Percentiles rank a stretch among this genome's conserved stretches.
phyloP scores from a whole-genome alignment of 2,329 filamentous ascomycete species.

The Metarhizium humberi region DNA sequence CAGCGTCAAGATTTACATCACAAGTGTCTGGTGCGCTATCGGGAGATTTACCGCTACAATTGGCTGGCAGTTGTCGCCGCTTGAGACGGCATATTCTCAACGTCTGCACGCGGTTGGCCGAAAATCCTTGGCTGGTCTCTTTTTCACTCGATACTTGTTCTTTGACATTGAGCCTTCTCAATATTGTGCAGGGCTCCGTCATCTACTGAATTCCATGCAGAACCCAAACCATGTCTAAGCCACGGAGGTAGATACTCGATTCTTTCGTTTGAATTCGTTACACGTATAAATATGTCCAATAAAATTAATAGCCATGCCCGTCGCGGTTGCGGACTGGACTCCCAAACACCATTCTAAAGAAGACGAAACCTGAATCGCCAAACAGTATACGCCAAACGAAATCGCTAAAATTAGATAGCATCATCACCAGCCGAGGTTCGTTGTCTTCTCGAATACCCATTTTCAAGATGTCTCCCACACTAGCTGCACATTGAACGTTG shows the following conservation, averaged over 20 bases:
- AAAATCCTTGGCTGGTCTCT: no score
- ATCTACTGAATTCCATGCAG: no score
- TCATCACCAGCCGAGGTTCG: background rate
- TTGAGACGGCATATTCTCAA: no score
- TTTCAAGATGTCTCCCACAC: conserved; percentile 19
- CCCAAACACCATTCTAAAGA: background rate
- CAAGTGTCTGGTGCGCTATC: no score
- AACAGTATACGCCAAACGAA: background rate
- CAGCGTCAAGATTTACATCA: no score
- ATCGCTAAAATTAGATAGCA: background rate
- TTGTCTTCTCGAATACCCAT: background rate
- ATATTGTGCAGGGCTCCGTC: no score
- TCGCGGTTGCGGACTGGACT: background rate
- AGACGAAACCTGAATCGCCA: background rate
- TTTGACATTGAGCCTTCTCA: no score
- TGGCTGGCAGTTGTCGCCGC: no score
- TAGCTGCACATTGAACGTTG: conserved; percentile 34
- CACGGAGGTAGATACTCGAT: background rate
- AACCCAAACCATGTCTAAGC: background rate
- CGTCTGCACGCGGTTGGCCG: no score
- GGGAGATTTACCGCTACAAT: no score
- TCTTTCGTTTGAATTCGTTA: background rate
- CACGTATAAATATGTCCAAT: background rate
- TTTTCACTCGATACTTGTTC: no score
- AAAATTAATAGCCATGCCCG: background rate